Evolutionary conservation across 2,329 filamentous ascomycete genomes (phyloP).

Genomic region (Aureobasidium sp.): DNA sequence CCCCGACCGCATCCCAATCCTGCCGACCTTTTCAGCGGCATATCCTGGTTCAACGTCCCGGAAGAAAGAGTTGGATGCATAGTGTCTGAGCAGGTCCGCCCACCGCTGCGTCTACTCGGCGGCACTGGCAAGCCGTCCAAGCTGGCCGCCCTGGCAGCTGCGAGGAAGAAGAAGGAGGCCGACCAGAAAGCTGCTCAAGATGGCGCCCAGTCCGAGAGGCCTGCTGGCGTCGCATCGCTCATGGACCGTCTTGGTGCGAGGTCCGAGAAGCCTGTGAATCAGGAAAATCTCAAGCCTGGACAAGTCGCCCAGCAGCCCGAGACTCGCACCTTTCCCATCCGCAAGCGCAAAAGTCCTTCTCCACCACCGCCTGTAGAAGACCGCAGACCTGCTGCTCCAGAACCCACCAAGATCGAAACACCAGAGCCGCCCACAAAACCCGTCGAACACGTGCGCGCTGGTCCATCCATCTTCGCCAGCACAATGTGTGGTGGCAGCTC

Average conservation of each 20-base stretch:
- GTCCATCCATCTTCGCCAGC: constrained; percentile 16
- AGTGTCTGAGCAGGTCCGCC: constrained; percentile 51
- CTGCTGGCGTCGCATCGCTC: constrained; percentile 32
- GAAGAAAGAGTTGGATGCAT: constrained; percentile 54
- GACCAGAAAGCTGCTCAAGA: constrained; percentile 42
- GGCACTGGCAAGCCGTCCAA: constrained; percentile 81
- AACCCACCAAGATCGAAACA: not conserved
- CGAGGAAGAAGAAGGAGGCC: constrained; percentile 73
- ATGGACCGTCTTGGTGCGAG: constrained; percentile 38
- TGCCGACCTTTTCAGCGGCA: constrained; percentile 68
- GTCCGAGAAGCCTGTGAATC: not conserved
- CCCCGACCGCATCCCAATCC: not conserved
- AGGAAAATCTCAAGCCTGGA: constrained; percentile 1
- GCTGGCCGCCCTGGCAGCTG: constrained; percentile 79
- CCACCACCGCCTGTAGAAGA: constrained; percentile 13
- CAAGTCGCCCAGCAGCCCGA: not conserved
- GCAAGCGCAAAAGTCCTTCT: constrained; percentile 17
- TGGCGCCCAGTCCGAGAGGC: constrained; percentile 15
- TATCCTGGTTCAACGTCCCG: constrained; percentile 76
- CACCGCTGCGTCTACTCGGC: constrained; percentile 63
- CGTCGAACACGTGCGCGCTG: constrained; percentile 3
- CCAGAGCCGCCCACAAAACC: not conserved
- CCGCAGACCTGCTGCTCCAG: constrained; percentile 8
- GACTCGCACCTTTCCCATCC: constrained; percentile 4
- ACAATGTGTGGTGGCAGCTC: constrained; percentile 14